Evolutionary conservation across 176 grass and related monocot species (phyloP).

Genomic region (Miscanthus lutarioriparius): DNA sequence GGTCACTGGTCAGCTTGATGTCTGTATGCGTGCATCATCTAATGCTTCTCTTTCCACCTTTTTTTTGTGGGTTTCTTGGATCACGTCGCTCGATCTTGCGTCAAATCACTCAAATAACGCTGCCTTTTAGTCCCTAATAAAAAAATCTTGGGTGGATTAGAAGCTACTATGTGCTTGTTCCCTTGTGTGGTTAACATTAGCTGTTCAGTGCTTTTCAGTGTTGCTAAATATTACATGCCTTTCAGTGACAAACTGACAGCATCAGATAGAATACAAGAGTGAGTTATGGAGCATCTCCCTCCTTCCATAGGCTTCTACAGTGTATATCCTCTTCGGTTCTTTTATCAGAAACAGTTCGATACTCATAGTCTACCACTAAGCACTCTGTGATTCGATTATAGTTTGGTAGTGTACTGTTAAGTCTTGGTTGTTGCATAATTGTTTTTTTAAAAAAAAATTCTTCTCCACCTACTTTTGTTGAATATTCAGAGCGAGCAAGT

Average conservation of each 20-base stretch:
- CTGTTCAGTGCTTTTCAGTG: neutral
- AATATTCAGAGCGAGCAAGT: neutral
- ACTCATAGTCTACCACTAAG: neutral
- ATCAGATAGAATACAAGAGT: neutral
- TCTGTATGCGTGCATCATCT: conserved; percentile 21
- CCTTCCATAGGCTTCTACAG: neutral
- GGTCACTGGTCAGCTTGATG: neutral
- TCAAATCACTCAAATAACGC: neutral
- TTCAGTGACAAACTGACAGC: neutral
- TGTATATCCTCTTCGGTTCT: neutral
- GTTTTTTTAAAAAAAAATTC: neutral
- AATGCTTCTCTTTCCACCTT: neutral
- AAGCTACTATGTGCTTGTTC: neutral
- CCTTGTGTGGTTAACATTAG: neutral
- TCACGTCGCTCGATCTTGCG: neutral
- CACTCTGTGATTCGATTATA: neutral
- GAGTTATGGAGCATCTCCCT: neutral
- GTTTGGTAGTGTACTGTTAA: neutral
- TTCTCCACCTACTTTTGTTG: conserved; percentile 12
- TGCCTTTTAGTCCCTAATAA: neutral
- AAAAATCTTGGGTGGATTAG: conserved; percentile 13
- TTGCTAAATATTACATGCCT: neutral
- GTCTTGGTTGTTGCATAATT: neutral
- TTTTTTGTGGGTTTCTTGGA: neutral
- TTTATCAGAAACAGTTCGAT: neutral